Evolutionary conservation across 768 basidiomycete genomes (phyloP).

Genomic region (Suillus bovinus): DNA sequence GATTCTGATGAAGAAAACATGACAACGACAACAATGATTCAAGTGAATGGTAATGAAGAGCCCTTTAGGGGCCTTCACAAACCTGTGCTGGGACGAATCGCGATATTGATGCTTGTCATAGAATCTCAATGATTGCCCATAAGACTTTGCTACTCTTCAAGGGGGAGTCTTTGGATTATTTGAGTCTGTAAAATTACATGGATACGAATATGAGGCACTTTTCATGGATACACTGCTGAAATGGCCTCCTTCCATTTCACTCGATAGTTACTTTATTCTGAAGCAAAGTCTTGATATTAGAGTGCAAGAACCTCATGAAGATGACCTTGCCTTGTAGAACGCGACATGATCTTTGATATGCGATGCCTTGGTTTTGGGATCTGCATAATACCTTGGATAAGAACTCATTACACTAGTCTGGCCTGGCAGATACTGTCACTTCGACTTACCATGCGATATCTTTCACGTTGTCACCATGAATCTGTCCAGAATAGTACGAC

Average conservation of each 20-base stretch:
- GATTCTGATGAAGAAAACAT: constrained; percentile 13
- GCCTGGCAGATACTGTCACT: not conserved
- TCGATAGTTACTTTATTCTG: not conserved
- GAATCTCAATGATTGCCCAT: not conserved
- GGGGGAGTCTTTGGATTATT: not conserved
- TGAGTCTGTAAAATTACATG: not conserved
- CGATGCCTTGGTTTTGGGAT: constrained; percentile 54
- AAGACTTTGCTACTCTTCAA: not conserved
- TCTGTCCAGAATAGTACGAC: constrained; percentile 59
- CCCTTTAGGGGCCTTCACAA: not conserved
- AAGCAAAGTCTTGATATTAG: not conserved
- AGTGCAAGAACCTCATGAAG: not conserved
- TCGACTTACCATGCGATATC: constrained; percentile 66
- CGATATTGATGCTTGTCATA: not conserved
- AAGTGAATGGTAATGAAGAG: not conserved
- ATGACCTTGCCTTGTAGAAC: constrained; percentile 66
- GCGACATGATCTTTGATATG: constrained; percentile 69
- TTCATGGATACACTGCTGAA: not conserved
- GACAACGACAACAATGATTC: constrained; percentile 12
- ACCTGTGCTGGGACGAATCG: not conserved
- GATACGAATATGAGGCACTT: not conserved
- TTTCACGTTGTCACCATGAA: constrained; percentile 48
- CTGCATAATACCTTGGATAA: constrained; percentile 42
- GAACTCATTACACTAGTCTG: not conserved
- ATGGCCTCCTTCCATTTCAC: not conserved